Percentiles rank a stretch among this genome's conserved stretches.
These are phyloP conservation scores for Globisporangium iwayamae DNA, from an alignment of 352 stramenopile species.

Conservation along the genomic window DNA sequence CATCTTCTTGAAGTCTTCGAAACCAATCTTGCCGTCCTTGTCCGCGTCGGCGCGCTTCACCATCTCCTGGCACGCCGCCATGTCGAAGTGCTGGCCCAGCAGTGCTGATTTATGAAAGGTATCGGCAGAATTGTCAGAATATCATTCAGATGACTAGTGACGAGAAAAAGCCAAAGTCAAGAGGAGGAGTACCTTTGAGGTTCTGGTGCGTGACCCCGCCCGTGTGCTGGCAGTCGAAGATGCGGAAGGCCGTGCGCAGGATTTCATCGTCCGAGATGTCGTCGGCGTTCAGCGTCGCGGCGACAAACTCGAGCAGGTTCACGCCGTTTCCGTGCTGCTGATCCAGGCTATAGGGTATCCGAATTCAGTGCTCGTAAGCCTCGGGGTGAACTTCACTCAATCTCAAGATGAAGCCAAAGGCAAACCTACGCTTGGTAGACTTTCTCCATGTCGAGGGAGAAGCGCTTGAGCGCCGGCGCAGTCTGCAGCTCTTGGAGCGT, in stretches of 20 bases:
- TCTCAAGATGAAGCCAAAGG: too few relatives aligned
- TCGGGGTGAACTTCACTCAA: too few relatives aligned
- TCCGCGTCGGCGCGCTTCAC: slow-evolving; percentile 56
- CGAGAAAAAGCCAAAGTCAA: background rate
- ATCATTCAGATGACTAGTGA: background rate
- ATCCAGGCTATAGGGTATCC: slow-evolving; percentile 31
- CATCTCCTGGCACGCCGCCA: slow-evolving; percentile 55
- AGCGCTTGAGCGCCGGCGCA: slow-evolving; percentile 45
- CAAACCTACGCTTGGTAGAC: slow-evolving; percentile 52
- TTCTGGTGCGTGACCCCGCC: slow-evolving; percentile 57
- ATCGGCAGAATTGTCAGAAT: background rate
- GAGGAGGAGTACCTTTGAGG: slow-evolving; percentile 16
- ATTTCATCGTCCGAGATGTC: slow-evolving; percentile 55
- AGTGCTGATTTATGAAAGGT: slow-evolving; percentile 16
- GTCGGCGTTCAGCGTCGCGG: slow-evolving; percentile 58
- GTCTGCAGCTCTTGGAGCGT: slow-evolving; percentile 61
- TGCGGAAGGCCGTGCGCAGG: slow-evolving; percentile 46
- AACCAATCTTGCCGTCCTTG: slow-evolving; percentile 67
- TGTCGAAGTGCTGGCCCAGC: slow-evolving; percentile 60
- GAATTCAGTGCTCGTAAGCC: too few relatives aligned
- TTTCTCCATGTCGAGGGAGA: slow-evolving; percentile 61
- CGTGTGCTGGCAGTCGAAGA: slow-evolving; percentile 63
- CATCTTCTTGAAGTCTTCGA: slow-evolving; percentile 70
- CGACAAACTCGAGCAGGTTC: slow-evolving; percentile 78
- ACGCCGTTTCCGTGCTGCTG: slow-evolving; percentile 72